A percentile compares a stretch with the other conserved stretches of the same genome.
These are phyloP conservation scores for Avena atlantica DNA, from an alignment of 176 grass and related monocot genomes.

Conservation along the genomic window DNA sequence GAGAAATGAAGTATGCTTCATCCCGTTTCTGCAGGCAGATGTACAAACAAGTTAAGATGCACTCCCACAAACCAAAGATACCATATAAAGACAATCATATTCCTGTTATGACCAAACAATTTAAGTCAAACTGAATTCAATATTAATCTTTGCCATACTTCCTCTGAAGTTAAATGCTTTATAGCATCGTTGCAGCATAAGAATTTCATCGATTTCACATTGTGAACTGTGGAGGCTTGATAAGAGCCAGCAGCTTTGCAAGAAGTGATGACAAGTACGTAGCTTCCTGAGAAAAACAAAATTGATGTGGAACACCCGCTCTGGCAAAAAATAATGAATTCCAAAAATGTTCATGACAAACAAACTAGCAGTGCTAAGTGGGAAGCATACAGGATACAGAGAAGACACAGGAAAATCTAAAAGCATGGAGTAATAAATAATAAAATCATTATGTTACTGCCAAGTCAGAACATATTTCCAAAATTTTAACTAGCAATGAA, in stretches of 20 bases:
- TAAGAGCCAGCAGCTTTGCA: constrained; percentile 74
- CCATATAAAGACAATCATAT: constrained; percentile 18
- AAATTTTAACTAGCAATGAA: background rate
- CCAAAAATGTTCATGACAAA: constrained; percentile 10
- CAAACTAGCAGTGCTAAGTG: constrained; percentile 10
- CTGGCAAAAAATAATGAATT: constrained; percentile 6
- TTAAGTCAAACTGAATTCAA: constrained; percentile 27
- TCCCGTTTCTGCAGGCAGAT: constrained; percentile 81
- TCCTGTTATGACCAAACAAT: constrained; percentile 31
- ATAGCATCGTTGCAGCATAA: constrained; percentile 85
- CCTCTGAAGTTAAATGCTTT: constrained; percentile 85
- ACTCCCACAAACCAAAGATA: constrained; percentile 27
- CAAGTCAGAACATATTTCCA: background rate
- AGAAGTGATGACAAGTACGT: constrained; percentile 90
- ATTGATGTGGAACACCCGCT: constrained; percentile 25
- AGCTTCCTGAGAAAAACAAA: constrained; percentile 74
- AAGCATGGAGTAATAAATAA: background rate
- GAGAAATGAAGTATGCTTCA: constrained; percentile 95
- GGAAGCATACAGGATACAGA: background rate
- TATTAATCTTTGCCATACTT: constrained; percentile 61
- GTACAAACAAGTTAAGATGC: constrained; percentile 28
- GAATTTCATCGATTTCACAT: constrained; percentile 83
- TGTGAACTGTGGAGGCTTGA: constrained; percentile 69
- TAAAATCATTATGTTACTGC: background rate
- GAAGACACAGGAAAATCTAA: background rate